phyloP scores from a whole-genome alignment of 768 basidiomycete genomes.

The Termitomyces sp. region DNA sequence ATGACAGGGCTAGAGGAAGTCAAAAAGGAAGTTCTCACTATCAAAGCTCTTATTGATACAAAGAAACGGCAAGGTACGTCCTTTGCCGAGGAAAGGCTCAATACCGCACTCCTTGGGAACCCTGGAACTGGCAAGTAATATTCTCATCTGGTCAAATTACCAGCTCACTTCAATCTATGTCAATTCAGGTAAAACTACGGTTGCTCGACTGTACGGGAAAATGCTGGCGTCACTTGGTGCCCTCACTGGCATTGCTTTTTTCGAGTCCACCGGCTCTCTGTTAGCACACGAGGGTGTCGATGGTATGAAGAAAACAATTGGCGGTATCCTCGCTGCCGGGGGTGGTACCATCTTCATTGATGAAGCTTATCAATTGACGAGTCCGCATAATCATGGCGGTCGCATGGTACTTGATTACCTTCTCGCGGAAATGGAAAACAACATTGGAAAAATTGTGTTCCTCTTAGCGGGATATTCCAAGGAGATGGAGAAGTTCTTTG shows the following conservation, averaged over 20 bases:
- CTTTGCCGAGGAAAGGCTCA: neutral
- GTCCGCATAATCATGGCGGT: conserved; percentile 34
- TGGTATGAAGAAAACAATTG: neutral
- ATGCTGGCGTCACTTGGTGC: conserved; percentile 50
- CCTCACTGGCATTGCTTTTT: neutral
- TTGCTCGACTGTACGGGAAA: conserved; percentile 43
- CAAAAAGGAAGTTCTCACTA: neutral
- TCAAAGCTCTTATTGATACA: conserved; percentile 5
- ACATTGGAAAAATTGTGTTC: conserved; percentile 62
- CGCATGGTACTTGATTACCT: conserved; percentile 62
- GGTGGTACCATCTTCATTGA: conserved; percentile 71
- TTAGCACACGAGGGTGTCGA: neutral
- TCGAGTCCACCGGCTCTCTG: neutral
- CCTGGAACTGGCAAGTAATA: neutral
- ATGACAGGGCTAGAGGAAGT: conserved; percentile 3
- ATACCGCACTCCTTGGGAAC: neutral
- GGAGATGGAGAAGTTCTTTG: conserved; percentile 77
- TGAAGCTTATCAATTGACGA: conserved; percentile 68
- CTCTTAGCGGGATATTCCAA: conserved; percentile 70
- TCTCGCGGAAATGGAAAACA: conserved; percentile 75
- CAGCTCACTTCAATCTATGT: neutral
- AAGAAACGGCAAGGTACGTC: conserved; percentile 1
- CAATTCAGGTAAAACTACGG: conserved; percentile 1
- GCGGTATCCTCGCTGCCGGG: conserved; percentile 30
- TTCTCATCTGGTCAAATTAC: too few species aligned